Evolutionary conservation across 2,329 filamentous ascomycete genomes (phyloP), one percentile per base, ranked within the genome.

Genomic region (Nemania sp.): DNA sequence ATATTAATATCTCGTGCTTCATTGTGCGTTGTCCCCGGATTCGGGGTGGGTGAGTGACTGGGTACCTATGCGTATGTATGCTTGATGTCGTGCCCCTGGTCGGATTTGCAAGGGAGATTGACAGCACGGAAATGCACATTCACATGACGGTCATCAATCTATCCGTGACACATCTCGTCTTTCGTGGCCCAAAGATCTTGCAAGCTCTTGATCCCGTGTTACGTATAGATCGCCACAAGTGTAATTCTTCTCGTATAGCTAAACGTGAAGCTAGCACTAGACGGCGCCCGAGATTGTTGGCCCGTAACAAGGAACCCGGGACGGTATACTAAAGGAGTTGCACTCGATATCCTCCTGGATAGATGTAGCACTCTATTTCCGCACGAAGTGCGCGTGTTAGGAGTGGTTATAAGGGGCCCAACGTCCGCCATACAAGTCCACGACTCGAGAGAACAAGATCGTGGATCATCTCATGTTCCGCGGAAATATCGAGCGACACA

Each of bases 71-170:
- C 7, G n/a, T 47, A 47, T 20, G 6, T 41, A 41, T 41, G 35
- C 8, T 35, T 29, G 47, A 52, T n/a, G 47, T n/a, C 32, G 56
- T 52, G 43, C 32, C 32, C 26, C 26, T 22, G n/a, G 24, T 60
- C 45, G 20, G 57, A 60, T 41, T 60, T 22, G 29, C 49, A 10
- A 29, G 27, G 10, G 43, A 45, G 11, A 38, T 45, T 57, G 64
- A 53, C 53, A 62, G 53, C 58, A 22, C 58, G 32, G 47, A 57
- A 45, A 41, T 3, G 32, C 11, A 52, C 43, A 35, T 43, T 66
- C 10, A 22, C 52, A 43, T 38, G 29, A 43, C 24, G 8, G 15
- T 5, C 18, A 6, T 22, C 43, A 66, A 62, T 55, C n/a, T 61
- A 62, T 56, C 13, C 57, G 53, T 38, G 45, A 27, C 43, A 45